Evolutionary conservation across 2,329 filamentous ascomycete species (phyloP), one percentile per base, ranked within the genome.

Genomic region (Fusarium ramigenum): DNA sequence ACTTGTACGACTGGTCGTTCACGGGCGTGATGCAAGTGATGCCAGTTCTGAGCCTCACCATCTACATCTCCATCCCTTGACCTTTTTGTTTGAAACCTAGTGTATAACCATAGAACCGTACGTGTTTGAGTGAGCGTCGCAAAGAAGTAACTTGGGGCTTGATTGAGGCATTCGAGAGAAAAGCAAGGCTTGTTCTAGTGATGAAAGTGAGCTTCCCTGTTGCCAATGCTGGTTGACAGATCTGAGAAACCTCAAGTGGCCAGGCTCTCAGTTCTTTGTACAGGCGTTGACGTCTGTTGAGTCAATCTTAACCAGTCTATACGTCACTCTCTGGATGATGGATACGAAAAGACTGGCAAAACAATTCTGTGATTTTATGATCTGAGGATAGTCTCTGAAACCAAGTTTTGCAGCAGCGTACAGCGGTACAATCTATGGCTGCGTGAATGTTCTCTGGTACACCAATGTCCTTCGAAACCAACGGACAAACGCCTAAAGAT

Each of bases 391-490:
- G 32, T 25, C 56, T 72, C 40, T 64, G 50, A 54, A 66, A 63
- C n/a, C 52, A 69, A 72, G 42, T 53, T 44, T 59, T 69, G 23
- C 47, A 54, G 49, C 58, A 59, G 37, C 64, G 16, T 14, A 28
- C 50, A 54, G 36, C 10, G 23, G 60, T 65, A 72, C 69, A 72
- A 49, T 69, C 60, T 60, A 40, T 63, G 59, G 40, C 47, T 43
- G 53, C 56, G 28, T 44, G 39, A 57, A 28, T 32, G 62, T 42
- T 52, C 23, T 32, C 30, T 32, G 37, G 16, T 65, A 59, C 53
- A 43, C 70, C 64, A 46, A 37, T 47, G 36, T 53, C 62, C 42
- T 60, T 58, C 42, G 39, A 54, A 54, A 47, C 44, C 44, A 58
- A 66, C 36, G 65, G 46, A 57, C 65, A 30, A 66, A 69, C 69